phyloP scores from a whole-genome alignment of 441 rosid genomes.

The Bocquillonia castaneifolia region DNA sequence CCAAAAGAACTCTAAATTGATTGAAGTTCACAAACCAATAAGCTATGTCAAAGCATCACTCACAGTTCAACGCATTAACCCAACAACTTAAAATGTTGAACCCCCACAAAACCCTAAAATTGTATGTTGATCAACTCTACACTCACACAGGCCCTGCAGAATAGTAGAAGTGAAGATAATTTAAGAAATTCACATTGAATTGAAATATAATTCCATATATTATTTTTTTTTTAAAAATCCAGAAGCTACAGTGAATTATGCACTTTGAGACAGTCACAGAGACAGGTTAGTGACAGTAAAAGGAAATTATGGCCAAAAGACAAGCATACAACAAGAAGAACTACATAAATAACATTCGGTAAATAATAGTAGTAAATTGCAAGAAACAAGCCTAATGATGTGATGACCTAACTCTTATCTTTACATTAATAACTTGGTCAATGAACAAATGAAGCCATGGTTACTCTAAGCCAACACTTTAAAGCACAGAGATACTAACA shows the following conservation, averaged over 20 bases:
- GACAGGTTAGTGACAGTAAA: not conserved
- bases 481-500: not conserved
- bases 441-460: not conserved
- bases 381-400: not conserved
- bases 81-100: not conserved
- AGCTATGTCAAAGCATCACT: not conserved
- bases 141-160: constrained; percentile 10
- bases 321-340: not conserved
- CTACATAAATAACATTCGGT: too few species aligned
- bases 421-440: not conserved
- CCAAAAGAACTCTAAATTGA: not conserved
- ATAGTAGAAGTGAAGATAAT: not conserved
- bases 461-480: not conserved
- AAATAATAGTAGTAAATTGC: not conserved
- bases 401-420: not conserved
- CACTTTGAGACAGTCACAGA: not conserved
- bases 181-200: not conserved
- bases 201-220: not conserved
- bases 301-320: not conserved
- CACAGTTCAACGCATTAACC: not conserved
- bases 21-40: not conserved
- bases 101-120: not conserved
- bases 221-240: too few species aligned
- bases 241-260: not conserved
- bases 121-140: not conserved